Evolutionary conservation across 345 rosid genomes (phyloP).

Genomic region (Hibiscus syriacus): DNA sequence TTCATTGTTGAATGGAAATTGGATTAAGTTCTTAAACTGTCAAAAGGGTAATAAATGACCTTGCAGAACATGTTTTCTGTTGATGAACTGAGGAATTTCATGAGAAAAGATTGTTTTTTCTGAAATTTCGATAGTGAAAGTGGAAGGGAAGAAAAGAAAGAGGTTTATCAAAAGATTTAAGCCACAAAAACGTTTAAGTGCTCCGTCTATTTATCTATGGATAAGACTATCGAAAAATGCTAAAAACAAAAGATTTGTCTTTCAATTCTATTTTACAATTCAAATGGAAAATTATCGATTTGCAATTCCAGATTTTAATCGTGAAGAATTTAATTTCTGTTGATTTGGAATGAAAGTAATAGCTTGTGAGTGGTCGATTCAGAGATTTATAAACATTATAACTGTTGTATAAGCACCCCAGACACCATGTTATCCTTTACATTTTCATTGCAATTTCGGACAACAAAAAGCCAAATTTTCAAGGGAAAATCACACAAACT

Average conservation of each 20-base stretch:
- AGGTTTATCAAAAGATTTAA: slow-evolving; percentile 15
- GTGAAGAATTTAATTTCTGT: not conserved
- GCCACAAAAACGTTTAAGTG: slow-evolving; percentile 27
- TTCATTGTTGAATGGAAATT: too few relatives aligned
- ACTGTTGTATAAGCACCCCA: too few relatives aligned
- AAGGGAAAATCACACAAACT: not conserved
- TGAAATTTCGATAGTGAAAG: slow-evolving; percentile 13
- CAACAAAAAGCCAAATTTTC: not conserved
- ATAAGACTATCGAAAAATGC: slow-evolving; percentile 19
- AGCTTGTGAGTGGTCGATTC: not conserved
- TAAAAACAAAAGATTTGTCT: not conserved
- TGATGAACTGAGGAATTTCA: not conserved
- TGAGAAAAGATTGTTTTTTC: too few relatives aligned
- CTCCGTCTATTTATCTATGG: slow-evolving; percentile 7
- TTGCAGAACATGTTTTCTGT: too few relatives aligned
- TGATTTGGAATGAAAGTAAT: not conserved
- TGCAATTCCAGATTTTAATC: not conserved
- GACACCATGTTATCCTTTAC: too few relatives aligned
- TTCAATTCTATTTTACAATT: slow-evolving; percentile 14
- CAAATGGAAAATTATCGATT: not conserved
- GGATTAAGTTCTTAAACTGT: too few relatives aligned
- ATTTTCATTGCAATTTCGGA: not conserved
- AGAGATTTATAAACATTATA: not conserved
- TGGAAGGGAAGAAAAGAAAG: not conserved
- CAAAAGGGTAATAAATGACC: too few relatives aligned